phyloP scores from a whole-genome alignment of 2,329 filamentous ascomycete genomes.

The Pleomassaria siparia region DNA sequence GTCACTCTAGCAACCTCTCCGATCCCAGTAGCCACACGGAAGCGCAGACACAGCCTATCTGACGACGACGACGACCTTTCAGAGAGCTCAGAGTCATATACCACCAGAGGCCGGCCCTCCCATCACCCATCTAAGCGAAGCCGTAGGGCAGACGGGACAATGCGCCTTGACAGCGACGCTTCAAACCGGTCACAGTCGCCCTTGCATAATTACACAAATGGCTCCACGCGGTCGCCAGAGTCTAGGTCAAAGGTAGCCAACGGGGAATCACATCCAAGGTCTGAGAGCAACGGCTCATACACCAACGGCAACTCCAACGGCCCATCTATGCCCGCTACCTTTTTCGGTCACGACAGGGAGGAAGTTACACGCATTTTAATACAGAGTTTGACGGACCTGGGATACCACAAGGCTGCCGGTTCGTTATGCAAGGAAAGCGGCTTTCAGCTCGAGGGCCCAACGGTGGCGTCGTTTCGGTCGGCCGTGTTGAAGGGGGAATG shows the following conservation, averaged over 20 bases:
- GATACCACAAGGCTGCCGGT: constrained; percentile 76
- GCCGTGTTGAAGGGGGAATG: constrained; percentile 81
- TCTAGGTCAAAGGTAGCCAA: constrained; percentile 41
- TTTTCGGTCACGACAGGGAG: constrained; percentile 85
- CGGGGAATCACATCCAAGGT: constrained; percentile 41
- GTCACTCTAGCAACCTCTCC: constrained; percentile 17
- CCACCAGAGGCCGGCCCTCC: constrained; percentile 32
- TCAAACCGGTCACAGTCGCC: constrained; percentile 42
- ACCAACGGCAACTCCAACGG: constrained; percentile 44
- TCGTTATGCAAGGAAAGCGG: constrained; percentile 80
- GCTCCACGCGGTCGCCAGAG: constrained; percentile 40
- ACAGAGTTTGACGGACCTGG: constrained; percentile 85
- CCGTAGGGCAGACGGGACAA: constrained; percentile 44
- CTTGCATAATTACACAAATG: constrained; percentile 41
- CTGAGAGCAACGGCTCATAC: constrained; percentile 48
- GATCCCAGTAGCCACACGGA: constrained; percentile 18
- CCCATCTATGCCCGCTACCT: constrained; percentile 49
- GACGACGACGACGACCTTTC: constrained; percentile 29
- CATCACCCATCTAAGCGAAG: constrained; percentile 46
- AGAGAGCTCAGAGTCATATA: constrained; percentile 19
- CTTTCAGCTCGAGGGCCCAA: constrained; percentile 80
- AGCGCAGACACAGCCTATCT: constrained; percentile 39
- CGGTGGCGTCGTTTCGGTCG: constrained; percentile 80
- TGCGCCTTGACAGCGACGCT: constrained; percentile 48
- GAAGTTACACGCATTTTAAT: constrained; percentile 92